Evolutionary conservation across 768 basidiomycete genomes (phyloP), one percentile per base, ranked within the genome.

Genomic region (Holtermanniella nyarrowii): DNA sequence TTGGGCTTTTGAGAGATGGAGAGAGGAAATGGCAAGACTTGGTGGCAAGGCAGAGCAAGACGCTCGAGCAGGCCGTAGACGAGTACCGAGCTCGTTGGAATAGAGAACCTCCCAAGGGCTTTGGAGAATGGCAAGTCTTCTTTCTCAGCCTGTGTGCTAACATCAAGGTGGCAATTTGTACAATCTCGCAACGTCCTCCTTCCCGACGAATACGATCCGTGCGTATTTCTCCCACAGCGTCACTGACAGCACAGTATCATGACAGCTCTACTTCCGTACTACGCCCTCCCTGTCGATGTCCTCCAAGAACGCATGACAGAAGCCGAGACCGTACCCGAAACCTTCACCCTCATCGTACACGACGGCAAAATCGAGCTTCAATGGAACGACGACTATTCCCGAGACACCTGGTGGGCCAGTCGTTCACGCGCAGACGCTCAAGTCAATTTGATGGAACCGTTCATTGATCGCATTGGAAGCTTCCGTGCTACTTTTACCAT

Each of bases 101-200:
- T 10, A 79, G 85, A 31, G 73, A 80, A 27, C 95, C 95, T 3
- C 93, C 95, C 0, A 80, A 78, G 41, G 93, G 90, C 1, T 99
- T 97, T 57, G 91, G 89, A 65, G 73, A 78, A 24, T 96, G 93
- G 93, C 90, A 46, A 54, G 70, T 58, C 14, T 20, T 13, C 5
- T 48, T 5, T 42, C 25, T 27, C 37, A 20, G 16, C 10, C 21
- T 44, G 1, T 27, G 13, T 41, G 46, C n/a, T 12, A 22, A 1
- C 10, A 14, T 45, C 0, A 37, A 66, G 64, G 68, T 73, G 70
- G 70, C 42, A 59, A 24, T 72, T 72, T 55, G 66, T 63, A 5
- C 48, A 54, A 25, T 52, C 60, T 26, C 56, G 61, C 20, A 56
- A 68, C 42, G 64, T 72, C 1, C 59, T 72, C 13, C 49, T 73